A percentile compares a stretch with the other conserved stretches of the same genome.
Evolutionary conservation across 805 yeast species (phyloP).

Genomic region (Barnettozyma populi): DNA sequence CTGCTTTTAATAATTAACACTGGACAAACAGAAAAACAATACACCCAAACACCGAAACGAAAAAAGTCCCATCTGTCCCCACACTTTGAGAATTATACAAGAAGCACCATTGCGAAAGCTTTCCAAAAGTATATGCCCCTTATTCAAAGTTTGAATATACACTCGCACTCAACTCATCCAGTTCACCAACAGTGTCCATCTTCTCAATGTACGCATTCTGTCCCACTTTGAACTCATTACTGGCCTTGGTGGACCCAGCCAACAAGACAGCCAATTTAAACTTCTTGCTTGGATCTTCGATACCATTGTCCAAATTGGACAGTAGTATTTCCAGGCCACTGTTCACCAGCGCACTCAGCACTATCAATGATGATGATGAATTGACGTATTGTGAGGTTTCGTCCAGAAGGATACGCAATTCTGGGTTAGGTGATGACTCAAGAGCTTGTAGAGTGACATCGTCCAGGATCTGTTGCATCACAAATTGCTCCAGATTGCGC

Average conservation of each 20-base stretch:
- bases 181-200: slow-evolving; percentile 50
- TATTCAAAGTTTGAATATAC: slow-evolving; percentile 71
- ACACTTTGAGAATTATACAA: not conserved
- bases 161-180: slow-evolving; percentile 85
- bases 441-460: slow-evolving; percentile 31
- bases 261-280: slow-evolving; percentile 63
- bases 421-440: slow-evolving; percentile 19
- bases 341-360: slow-evolving; percentile 32
- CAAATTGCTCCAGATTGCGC: slow-evolving; percentile 43
- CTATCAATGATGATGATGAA: slow-evolving; percentile 30
- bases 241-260: slow-evolving; percentile 64
- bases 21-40: not conserved
- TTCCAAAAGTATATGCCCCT: not conserved
- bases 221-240: slow-evolving; percentile 41
- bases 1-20: too few species aligned
- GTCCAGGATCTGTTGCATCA: slow-evolving; percentile 49
- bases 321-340: slow-evolving; percentile 33
- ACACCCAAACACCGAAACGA: not conserved
- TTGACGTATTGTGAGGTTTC: slow-evolving; percentile 39
- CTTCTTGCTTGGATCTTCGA: slow-evolving; percentile 11
- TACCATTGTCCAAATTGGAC: slow-evolving; percentile 15
- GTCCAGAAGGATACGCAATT: slow-evolving; percentile 33
- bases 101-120: not conserved
- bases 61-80: not conserved
- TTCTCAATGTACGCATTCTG: slow-evolving; percentile 37